Percentiles rank a stretch among this genome's conserved stretches.
Conservation (phyloP, 768 basidiomycete genomes). For the Podaxis mareebaensis region DNA sequence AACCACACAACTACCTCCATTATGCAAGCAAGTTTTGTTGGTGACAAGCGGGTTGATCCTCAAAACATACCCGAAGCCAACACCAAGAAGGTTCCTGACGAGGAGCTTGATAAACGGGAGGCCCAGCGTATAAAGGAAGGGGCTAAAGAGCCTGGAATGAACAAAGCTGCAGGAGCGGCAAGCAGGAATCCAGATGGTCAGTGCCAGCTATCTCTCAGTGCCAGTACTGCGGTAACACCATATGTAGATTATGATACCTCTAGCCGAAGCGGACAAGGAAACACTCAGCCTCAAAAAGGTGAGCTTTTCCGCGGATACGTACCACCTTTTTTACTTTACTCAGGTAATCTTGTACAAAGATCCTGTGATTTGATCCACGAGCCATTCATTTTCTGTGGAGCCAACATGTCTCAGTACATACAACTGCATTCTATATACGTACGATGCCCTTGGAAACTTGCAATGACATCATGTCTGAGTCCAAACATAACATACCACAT, state of each 20-base stretch:
- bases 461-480: background rate
- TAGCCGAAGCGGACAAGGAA: background rate
- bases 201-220: background rate
- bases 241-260: conserved; percentile 5
- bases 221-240: background rate
- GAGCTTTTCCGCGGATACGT: background rate
- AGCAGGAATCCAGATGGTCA: conserved; percentile 7
- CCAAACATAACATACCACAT: background rate
- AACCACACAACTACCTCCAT: background rate
- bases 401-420: background rate
- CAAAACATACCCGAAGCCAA: background rate
- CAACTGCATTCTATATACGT: background rate
- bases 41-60: background rate
- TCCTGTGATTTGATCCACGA: background rate
- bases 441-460: background rate
- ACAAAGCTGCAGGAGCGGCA: background rate
- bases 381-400: background rate
- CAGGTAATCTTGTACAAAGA: background rate
- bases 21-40: conserved; percentile 10
- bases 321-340: background rate
- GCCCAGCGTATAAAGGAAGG: background rate
- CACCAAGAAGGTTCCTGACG: background rate
- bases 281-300: conserved; percentile 10
- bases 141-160: background rate
- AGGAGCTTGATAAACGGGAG: conserved; percentile 7